Conservation (phyloP, 2,329 filamentous ascomycete species). For the Xylariaceae sp. region DNA sequence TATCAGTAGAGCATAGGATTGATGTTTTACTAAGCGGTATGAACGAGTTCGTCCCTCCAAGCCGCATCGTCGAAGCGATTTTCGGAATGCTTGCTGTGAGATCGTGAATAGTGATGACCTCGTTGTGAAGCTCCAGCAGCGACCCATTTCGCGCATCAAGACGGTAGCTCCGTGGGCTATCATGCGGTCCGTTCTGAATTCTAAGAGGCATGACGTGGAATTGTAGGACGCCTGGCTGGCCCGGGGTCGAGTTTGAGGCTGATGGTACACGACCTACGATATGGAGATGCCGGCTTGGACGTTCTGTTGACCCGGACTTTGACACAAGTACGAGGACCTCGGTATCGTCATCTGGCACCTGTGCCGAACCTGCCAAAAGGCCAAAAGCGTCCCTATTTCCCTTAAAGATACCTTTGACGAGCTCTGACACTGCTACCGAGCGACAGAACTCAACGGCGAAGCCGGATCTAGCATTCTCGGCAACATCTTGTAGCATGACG, state of each 20-base stretch:
- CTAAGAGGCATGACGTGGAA: constrained; percentile 27
- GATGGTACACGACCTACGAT: constrained; percentile 25
- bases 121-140: constrained; percentile 57
- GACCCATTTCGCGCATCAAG: constrained; percentile 63
- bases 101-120: constrained; percentile 60
- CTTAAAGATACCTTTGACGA: constrained; percentile 54
- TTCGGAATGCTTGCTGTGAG: constrained; percentile 62
- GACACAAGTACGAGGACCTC: constrained; percentile 56
- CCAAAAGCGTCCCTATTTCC: constrained; percentile 51
- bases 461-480: constrained; percentile 30
- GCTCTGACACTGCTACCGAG: constrained; percentile 45
- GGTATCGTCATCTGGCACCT: constrained; percentile 43
- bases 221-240: constrained; percentile 25
- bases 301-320: constrained; percentile 29
- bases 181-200: constrained; percentile 1
- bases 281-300: constrained; percentile 28
- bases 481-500: constrained; percentile 41
- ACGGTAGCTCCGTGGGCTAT: constrained; percentile 40
- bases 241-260: constrained; percentile 12
- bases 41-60: constrained; percentile 58
- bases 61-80: constrained; percentile 52
- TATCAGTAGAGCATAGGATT: constrained; percentile 58
- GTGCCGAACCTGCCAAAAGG: constrained; percentile 48
- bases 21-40: constrained; percentile 65
- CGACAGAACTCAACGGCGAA: constrained; percentile 51